Base-by-base conservation (phyloP, 441 rosid genomes). In the Eruca vesicaria region DNA sequence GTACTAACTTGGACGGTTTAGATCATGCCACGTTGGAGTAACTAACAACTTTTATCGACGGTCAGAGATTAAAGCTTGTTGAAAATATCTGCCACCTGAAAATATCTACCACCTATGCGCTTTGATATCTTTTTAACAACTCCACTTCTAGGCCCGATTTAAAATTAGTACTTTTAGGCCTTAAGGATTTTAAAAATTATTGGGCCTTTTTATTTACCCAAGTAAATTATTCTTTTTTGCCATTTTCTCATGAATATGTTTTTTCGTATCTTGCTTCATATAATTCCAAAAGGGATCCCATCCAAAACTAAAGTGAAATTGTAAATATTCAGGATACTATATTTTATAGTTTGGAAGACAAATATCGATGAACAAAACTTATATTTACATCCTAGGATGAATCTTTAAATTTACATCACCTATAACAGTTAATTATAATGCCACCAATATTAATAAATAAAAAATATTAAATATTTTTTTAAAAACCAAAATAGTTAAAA, bases 21-120 rank as follows among this genome's bases (percentile, higher is more conserved):
- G 70, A 76, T 76, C 12, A 1, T 14, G 59, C 36, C 79, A 75
- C 74, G 79, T 53, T 18, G 23, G 9, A 14, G 19, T 19, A 0
- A 38, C 14, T 1, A 45, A n/a, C 48, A 16, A 7, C 29, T 63
- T 1, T 33, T 9, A 75, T 75, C 50, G 50, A 62, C 69, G 68
- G 78, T 68, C 50, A 62, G 58, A 23, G 1, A 36, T 0, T 16
- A 7, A 35, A 60, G 19, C 50, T 52, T 0, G 8, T 31, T 68
- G 45, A 61, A 15, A 23, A 14, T 18, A 2, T 58, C 12, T 11
- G 14, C 19, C 65, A 73, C 43, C 57, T 19, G 35, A 12, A 38
- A 14, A 41, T 41, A 41, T 14, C 50, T 41, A 4, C 16, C 59
- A 21, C 21, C 11, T 12, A 4, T 41, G 61, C 52, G 60, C 75